These are phyloP conservation scores for Metarhizium anisopliae DNA, from an alignment of 2,329 filamentous ascomycete genomes.

Conservation along the genomic window DNA sequence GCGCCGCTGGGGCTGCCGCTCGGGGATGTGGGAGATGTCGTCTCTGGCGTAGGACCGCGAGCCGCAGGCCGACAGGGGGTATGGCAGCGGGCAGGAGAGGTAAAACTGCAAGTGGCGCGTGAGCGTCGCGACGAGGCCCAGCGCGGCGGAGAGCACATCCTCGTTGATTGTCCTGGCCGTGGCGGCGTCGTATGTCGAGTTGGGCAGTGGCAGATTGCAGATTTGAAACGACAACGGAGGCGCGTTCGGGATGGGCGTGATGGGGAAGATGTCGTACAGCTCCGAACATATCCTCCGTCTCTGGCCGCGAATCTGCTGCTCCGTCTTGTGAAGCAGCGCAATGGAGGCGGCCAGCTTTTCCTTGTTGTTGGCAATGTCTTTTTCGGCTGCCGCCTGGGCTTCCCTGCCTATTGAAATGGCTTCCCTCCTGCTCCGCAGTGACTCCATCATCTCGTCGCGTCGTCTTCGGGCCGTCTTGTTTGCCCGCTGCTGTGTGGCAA, in stretches of 20 bases:
- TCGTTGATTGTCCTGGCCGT: constrained; percentile 44
- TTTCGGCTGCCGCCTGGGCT: constrained; percentile 47
- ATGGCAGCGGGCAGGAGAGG: constrained; percentile 68
- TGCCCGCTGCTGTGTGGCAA: constrained; percentile 56
- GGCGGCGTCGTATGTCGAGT: constrained; percentile 59
- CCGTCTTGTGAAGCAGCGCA: constrained; percentile 44
- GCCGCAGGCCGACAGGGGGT: constrained; percentile 63
- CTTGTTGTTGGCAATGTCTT: constrained; percentile 52
- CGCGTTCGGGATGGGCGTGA: constrained; percentile 50
- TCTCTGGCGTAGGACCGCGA: constrained; percentile 72
- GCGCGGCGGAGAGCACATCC: constrained; percentile 67
- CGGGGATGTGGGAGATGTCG: constrained; percentile 52
- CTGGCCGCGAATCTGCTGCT: constrained; percentile 70
- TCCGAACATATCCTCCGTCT: constrained; percentile 82
- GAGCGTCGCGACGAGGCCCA: constrained; percentile 72
- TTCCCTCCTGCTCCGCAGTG: constrained; percentile 53
- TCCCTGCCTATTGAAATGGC: constrained; percentile 58
- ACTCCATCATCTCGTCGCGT: constrained; percentile 58
- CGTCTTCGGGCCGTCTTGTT: constrained; percentile 53
- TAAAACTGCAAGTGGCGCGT: constrained; percentile 74
- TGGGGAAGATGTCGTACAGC: constrained; percentile 68
- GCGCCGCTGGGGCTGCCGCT: constrained; percentile 42
- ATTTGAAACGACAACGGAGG: constrained; percentile 75
- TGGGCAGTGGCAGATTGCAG: constrained; percentile 67
- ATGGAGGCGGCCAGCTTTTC: constrained; percentile 49